Percentiles rank a stretch among this genome's conserved stretches.
Evolutionary conservation across 257 asterid genomes (phyloP).

Genomic region (Solanum clarkiae): DNA sequence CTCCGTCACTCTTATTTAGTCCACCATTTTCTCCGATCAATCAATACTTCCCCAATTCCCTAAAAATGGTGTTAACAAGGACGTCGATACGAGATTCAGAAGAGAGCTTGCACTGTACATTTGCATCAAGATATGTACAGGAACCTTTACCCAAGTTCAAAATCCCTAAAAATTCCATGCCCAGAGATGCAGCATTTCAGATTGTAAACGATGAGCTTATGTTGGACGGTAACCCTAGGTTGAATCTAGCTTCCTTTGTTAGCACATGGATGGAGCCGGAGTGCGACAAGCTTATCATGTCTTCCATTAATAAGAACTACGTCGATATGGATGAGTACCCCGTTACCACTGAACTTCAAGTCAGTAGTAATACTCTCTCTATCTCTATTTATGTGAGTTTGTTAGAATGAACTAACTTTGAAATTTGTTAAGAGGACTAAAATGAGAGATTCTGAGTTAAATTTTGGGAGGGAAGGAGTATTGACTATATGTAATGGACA

Average conservation of each 20-base stretch:
- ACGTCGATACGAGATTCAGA: constrained; percentile 10
- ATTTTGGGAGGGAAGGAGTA: not conserved
- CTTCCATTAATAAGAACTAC: constrained; percentile 51
- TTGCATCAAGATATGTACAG: constrained; percentile 56
- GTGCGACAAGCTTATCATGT: constrained; percentile 59
- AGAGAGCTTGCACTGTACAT: constrained; percentile 34
- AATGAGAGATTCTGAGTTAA: too few relatives aligned
- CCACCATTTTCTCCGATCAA: not conserved
- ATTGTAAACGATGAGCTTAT: constrained; percentile 59
- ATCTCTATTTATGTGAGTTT: too few relatives aligned
- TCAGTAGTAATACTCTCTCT: not conserved
- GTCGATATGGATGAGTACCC: constrained; percentile 82
- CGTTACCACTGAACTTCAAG: constrained; percentile 78
- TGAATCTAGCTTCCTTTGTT: constrained; percentile 67
- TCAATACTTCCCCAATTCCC: not conserved
- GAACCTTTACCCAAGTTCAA: constrained; percentile 50
- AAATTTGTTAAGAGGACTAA: too few relatives aligned
- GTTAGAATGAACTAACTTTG: too few relatives aligned
- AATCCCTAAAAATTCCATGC: constrained; percentile 42
- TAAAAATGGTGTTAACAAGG: constrained; percentile 23
- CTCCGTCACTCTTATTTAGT: not conserved
- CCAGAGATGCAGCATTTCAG: constrained; percentile 72
- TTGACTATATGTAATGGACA: not conserved
- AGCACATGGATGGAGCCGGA: constrained; percentile 87
- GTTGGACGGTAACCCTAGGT: constrained; percentile 73